phyloP scores from a whole-genome alignment of 257 asterid species.

The Nicotiana otophora region DNA sequence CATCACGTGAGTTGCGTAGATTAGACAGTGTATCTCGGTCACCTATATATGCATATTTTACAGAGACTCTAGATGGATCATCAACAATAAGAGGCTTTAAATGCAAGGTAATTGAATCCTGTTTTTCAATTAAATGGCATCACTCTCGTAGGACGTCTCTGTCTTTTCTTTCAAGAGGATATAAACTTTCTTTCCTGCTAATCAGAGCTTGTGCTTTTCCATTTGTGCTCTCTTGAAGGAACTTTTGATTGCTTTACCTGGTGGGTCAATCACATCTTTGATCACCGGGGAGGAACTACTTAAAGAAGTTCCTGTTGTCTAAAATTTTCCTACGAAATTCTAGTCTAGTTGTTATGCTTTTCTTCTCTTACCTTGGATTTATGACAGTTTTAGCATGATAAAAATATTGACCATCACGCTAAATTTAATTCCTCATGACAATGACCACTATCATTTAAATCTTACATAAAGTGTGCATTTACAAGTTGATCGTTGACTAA shows the following conservation, averaged over 20 bases:
- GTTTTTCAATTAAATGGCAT: background rate
- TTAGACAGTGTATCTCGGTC: conserved; percentile 97
- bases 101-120: conserved; percentile 44
- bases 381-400: background rate
- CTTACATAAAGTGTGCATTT: too few species aligned
- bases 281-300: background rate
- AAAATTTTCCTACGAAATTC: background rate
- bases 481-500: too few species aligned
- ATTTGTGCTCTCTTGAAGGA: background rate
- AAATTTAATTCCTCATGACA: too few species aligned
- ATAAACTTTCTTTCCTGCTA: background rate
- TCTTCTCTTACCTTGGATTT: background rate
- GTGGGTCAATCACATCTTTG: background rate
- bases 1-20: conserved; percentile 91
- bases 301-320: background rate
- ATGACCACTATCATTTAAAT: too few species aligned
- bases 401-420: too few species aligned
- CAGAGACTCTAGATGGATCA: conserved; percentile 92
- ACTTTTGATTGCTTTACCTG: background rate
- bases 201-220: background rate
- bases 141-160: background rate
- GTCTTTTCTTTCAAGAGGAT: background rate
- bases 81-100: conserved; percentile 84
- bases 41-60: conserved; percentile 89
- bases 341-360: background rate